Percentiles rank a stretch among this genome's conserved stretches.
Conservation (phyloP, 495 filamentous ascomycete genomes). For the Penicillium turbatum region DNA sequence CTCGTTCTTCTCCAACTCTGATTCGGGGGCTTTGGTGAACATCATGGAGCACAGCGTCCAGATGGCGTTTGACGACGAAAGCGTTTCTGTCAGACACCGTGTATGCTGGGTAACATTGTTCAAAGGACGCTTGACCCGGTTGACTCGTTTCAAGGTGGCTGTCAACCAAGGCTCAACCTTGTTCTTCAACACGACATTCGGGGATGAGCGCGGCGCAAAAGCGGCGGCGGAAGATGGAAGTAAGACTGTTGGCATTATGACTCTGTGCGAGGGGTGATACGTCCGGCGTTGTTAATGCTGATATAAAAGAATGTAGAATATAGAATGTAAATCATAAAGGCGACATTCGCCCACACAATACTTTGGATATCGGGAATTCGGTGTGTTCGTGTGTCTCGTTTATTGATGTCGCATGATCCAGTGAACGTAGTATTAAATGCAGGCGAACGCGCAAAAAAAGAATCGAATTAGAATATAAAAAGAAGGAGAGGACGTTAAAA, state of each 20-base stretch:
- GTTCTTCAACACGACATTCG: constrained; percentile 88
- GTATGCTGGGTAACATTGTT: constrained; percentile 98
- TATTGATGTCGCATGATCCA: constrained; percentile 22
- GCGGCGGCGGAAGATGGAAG: constrained; percentile 93
- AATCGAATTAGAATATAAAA: constrained; percentile 48
- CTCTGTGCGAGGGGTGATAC: constrained; percentile 30
- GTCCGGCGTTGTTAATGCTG: constrained; percentile 23
- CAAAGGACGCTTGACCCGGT: constrained; percentile 93
- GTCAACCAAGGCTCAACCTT: constrained; percentile 99
- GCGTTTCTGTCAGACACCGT: constrained; percentile 91
- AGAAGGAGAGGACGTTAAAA: constrained; percentile 44
- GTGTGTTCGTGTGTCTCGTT: constrained; percentile 8
- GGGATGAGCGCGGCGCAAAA: constrained; percentile 91
- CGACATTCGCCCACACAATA: constrained; percentile 46
- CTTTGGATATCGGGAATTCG: constrained; percentile 12
- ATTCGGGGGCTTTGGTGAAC: constrained; percentile 84
- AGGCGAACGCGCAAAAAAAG: constrained; percentile 47
- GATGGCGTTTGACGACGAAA: constrained; percentile 87
- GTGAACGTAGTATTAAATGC: constrained; percentile 36
- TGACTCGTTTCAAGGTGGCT: constrained; percentile 92
- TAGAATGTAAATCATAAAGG: constrained; percentile 37
- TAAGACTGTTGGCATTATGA: constrained; percentile 84
- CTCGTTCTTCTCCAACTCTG: constrained; percentile 77
- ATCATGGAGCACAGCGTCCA: constrained; percentile 95
- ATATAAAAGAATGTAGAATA: constrained; percentile 32